phyloP scores from a whole-genome alignment of 768 basidiomycete species.

The Chalciporus sphaerocephalus region DNA sequence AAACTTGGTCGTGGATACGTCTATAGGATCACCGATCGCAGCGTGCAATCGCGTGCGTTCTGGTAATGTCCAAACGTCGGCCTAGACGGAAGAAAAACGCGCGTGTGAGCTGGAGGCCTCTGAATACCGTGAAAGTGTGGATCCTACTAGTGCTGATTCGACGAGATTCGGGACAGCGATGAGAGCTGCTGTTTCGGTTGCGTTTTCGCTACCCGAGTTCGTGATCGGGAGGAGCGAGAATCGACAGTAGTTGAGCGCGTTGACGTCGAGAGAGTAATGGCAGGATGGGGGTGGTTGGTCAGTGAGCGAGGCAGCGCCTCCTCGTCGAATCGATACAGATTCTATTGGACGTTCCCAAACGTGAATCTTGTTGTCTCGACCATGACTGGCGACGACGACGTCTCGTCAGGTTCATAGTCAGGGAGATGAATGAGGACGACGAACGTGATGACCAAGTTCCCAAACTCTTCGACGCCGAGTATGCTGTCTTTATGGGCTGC shows the following conservation, averaged over 20 bases:
- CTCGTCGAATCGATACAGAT: conserved; percentile 43
- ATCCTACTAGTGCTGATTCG: conserved; percentile 74
- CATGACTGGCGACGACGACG: conserved; percentile 45
- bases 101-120: conserved; percentile 1
- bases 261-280: conserved; percentile 76
- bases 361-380: conserved; percentile 81
- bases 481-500: conserved; percentile 73
- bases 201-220: conserved; percentile 10
- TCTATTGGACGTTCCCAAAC: conserved; percentile 59
- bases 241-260: conserved; percentile 90
- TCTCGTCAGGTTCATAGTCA: background rate
- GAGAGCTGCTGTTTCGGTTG: conserved; percentile 44
- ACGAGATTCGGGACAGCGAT: conserved; percentile 85
- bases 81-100: conserved; percentile 39
- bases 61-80: conserved; percentile 84
- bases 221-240: conserved; percentile 59
- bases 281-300: conserved; percentile 48
- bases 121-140: background rate
- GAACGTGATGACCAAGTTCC: conserved; percentile 67
- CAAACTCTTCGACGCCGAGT: conserved; percentile 77
- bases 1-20: conserved; percentile 21
- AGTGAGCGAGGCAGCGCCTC: conserved; percentile 52
- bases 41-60: conserved; percentile 69
- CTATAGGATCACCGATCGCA: conserved; percentile 64
- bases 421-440: conserved; percentile 27